Evolutionary conservation across 208 protist genomes (phyloP), one percentile per base, ranked within the genome.

Genomic region (Jaenimonas drosophilae): DNA sequence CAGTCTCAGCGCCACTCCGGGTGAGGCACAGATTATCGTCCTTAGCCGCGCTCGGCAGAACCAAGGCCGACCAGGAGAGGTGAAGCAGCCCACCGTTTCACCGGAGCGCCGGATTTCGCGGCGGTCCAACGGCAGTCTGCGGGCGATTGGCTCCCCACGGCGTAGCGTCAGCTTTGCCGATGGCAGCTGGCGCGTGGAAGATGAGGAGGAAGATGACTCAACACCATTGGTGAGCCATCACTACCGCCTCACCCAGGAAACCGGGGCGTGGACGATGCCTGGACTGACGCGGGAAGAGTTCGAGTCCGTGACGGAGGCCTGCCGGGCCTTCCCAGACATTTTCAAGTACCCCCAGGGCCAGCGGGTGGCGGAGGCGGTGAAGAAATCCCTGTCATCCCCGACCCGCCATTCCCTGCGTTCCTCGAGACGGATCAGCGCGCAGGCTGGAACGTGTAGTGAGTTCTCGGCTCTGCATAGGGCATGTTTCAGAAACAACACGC

Each of bases 401-500:
- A 44, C 38, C 27, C 26, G 32, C 14, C n/a, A 21, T 17, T 11
- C 37, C 6, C 7, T 21, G 6, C n/a, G 37, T 17, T 7, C 7
- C 19, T 42, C 37, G 37, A n/a, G n/a, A n/a, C n/a, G n/a, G n/a
- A n/a, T n/a, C n/a, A n/a, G n/a, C n/a, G n/a, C n/a, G n/a, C n/a
- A n/a, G n/a, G n/a, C n/a, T n/a, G n/a, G 9, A 49, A 49, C 26
- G 17, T 4, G 32, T 16, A 14, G 41, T 7, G 42, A 44, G n/a
- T 46, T 60, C 45, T 88, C 68, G 0, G 56, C 71, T 21, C 59
- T 94, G 36, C 80, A 94, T 52, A 71, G 75, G 27, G 80, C 85
- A n/a, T 94, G 85, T 53, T 94, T 88, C 56, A 68, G 74, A 29
- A 88, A 87, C 54, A 94, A 94, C 69, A 40, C 47, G 1, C 72